phyloP scores from a whole-genome alignment of 2,329 filamentous ascomycete genomes.

The Alternaria dauci region DNA sequence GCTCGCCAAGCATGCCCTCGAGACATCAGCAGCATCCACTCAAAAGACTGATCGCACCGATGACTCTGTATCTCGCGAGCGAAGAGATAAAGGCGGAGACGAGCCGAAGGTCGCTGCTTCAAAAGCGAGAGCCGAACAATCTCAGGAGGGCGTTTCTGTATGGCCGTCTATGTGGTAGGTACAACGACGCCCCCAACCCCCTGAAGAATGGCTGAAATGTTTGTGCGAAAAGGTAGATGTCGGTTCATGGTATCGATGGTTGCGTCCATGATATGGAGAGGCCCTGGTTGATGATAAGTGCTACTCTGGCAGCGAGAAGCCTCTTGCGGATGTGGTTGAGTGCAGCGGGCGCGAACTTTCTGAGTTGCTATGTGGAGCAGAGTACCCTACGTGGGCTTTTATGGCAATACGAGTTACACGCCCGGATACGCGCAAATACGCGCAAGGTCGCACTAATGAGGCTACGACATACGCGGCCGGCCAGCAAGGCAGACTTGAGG shows the following conservation, averaged over 20 bases:
- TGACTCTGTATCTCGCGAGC: not conserved
- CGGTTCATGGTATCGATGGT: not conserved
- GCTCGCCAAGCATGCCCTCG: conserved; percentile 25
- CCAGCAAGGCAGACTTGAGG: not conserved
- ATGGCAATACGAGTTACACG: not conserved
- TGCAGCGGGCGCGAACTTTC: not conserved
- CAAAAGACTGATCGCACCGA: not conserved
- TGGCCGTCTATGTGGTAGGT: conserved; percentile 33
- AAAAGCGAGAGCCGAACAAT: not conserved
- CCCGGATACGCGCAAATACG: conserved; percentile 1
- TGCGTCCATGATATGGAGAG: not conserved
- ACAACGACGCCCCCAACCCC: not conserved
- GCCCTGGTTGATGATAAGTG: not conserved
- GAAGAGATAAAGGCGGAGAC: not conserved
- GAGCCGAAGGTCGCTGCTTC: conserved; percentile 1
- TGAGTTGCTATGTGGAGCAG: not conserved
- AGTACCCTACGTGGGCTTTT: not conserved
- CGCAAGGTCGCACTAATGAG: not conserved
- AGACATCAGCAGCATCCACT: conserved; percentile 4
- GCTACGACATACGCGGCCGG: not conserved
- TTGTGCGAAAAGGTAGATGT: not conserved
- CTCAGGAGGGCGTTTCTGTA: conserved; percentile 17
- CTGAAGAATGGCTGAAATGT: not conserved
- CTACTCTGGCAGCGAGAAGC: not conserved
- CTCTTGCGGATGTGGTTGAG: not conserved